A percentile compares a stretch with the other conserved stretches of the same genome.
Conservation (phyloP, 78 protist genomes). For the Diacronema lutheri region DNA sequence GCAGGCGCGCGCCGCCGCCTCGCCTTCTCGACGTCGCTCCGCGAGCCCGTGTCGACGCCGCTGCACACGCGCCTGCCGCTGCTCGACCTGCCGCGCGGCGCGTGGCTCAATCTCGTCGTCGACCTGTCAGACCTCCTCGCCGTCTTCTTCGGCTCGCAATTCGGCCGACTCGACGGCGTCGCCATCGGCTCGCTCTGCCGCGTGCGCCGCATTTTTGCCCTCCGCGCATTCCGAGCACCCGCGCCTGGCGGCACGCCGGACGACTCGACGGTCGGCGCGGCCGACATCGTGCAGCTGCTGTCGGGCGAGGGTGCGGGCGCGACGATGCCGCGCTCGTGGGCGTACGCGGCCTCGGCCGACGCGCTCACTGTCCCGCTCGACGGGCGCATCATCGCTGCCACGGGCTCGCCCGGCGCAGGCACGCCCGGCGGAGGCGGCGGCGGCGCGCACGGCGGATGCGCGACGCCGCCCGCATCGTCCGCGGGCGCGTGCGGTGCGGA, state of each 20-base stretch:
- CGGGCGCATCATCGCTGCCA: too few species aligned
- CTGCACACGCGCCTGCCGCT: not conserved
- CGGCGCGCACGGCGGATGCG: too few species aligned
- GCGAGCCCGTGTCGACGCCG: not conserved
- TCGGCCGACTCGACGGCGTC: not conserved
- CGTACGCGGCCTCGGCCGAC: too few species aligned
- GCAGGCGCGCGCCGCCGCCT: not conserved
- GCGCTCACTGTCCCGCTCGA: too few species aligned
- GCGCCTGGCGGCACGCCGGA: not conserved
- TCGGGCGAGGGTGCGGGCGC: too few species aligned
- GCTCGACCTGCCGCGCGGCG: not conserved
- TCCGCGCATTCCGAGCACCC: not conserved
- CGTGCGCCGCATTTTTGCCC: not conserved
- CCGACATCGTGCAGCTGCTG: too few species aligned
- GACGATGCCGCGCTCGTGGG: too few species aligned
- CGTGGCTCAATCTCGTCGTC: not conserved
- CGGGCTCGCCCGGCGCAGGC: too few species aligned
- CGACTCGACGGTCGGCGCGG: not conserved
- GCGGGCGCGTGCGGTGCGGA: too few species aligned
- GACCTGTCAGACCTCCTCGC: not conserved
- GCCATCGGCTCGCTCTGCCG: not conserved
- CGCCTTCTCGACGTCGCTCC: not conserved
- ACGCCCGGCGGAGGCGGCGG: too few species aligned
- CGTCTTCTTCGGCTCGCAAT: not conserved
- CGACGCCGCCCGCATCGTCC: too few species aligned